Base-by-base conservation (phyloP, 2,329 filamentous ascomycete genomes). In the Calonectria hongkongensis region DNA sequence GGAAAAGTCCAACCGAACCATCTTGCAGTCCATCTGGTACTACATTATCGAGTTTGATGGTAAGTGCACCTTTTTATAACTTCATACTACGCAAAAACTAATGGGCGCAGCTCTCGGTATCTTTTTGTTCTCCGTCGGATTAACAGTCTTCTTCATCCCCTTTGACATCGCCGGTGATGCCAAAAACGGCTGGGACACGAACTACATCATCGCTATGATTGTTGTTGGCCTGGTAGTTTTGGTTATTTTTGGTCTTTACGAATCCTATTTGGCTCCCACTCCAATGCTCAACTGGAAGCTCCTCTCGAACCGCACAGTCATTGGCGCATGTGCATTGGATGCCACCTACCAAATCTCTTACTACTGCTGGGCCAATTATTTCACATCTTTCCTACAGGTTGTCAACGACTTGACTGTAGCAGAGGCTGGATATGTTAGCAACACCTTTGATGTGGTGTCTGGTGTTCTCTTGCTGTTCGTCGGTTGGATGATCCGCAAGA, bases 261-360 rank as follows among this genome's bases (percentile, higher is more conserved):
- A 94, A 82, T 86, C 83, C n/a, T 91, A 84, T 58, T 30, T 77
- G 2, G 89, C 92, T 0, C 87, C 87, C 0, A 87, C 89, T 69
- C 88, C 89, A n/a, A 89, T 93, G 81, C 85, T 94, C 13, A 89
- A 87, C 1, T 89, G 86, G 79, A 77, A 83, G 62, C 81, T 91
- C 68, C 82, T 91, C 72, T 83, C 81, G 13, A 84, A 88, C 72
- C 86, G 85, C 28, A 89, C 88, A 0, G 84, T 89, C 16, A 76
- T 88, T 3, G 88, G 88, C 3, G 85, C 88, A 8, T 89, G 86
- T 73, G 70, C 84, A 45, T 76, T 88, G 7, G 78, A 83, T 3
- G 78, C 78, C 2, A 79, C 83, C 50, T 81, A 87, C 36, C 87
- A 86, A 79, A 82, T 86, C 50, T 84, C 83, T 39, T 87, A 87